A percentile compares a stretch with the other conserved stretches of the same genome.
Conservation (phyloP, 139 green algal species). For the Coelastrella sp. region DNA sequence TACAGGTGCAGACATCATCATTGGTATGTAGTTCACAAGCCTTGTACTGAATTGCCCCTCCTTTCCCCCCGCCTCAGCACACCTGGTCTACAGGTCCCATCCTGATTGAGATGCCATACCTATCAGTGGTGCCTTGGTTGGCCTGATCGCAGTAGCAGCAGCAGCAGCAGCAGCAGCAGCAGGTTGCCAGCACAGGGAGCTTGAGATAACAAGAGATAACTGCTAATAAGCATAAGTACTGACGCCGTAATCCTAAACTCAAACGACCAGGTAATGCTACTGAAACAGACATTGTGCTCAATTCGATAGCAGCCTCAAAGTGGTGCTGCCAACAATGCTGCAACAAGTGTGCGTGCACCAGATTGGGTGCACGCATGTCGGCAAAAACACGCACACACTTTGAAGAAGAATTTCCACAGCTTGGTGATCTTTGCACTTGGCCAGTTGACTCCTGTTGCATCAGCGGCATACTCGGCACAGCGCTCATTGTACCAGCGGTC, state of each 20-base stretch:
- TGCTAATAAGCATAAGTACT: neutral
- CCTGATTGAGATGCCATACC: constrained; percentile 50
- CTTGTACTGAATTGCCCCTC: neutral
- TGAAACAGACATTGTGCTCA: too few species aligned
- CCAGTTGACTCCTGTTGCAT: constrained; percentile 32
- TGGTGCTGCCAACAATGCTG: too few species aligned
- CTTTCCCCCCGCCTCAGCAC: too few species aligned
- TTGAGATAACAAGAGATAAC: neutral
- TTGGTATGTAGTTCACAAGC: neutral
- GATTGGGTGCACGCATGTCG: too few species aligned
- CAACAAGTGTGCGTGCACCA: neutral
- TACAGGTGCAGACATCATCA: neutral
- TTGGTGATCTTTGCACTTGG: constrained; percentile 19
- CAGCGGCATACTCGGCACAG: constrained; percentile 1
- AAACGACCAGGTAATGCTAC: too few species aligned
- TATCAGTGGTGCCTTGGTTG: constrained; percentile 47
- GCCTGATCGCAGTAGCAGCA: constrained; percentile 14
- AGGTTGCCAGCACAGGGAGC: neutral
- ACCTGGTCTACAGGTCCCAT: constrained; percentile 48
- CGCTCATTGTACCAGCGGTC: neutral
- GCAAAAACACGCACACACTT: neutral
- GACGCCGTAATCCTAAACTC: neutral
- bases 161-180: constrained; percentile 7
- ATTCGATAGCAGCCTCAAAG: neutral
- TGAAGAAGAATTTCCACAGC: constrained; percentile 60